phyloP scores from a whole-genome alignment of 2,329 filamentous ascomycete genomes.

The Xylariaceae sp. region DNA sequence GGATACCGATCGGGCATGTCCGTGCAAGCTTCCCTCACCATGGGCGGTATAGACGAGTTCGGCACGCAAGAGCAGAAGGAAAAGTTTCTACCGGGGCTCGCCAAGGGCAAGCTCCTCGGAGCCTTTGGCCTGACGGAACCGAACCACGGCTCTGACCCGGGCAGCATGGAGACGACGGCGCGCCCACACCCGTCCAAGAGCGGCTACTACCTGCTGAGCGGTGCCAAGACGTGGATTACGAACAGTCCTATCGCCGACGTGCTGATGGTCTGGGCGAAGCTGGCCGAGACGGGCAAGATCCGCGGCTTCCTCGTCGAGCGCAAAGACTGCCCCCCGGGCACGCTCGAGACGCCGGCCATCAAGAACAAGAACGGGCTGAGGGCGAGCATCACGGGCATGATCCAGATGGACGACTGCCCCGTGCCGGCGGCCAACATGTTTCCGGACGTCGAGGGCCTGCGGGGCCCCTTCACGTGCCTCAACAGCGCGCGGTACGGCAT shows the following conservation, averaged over 20 bases:
- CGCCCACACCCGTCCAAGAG: constrained; percentile 77
- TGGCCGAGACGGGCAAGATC: constrained; percentile 88
- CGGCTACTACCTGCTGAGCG: constrained; percentile 71
- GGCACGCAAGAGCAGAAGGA: constrained; percentile 84
- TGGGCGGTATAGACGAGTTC: constrained; percentile 87
- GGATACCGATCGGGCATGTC: constrained; percentile 91
- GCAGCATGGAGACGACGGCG: constrained; percentile 84
- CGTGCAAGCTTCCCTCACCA: constrained; percentile 85
- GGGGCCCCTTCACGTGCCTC: constrained; percentile 85
- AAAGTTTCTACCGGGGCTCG: constrained; percentile 70
- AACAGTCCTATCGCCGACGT: constrained; percentile 87
- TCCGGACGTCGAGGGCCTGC: constrained; percentile 76
- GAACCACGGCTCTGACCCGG: constrained; percentile 87
- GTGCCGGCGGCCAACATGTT: constrained; percentile 92
- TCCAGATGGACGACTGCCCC: constrained; percentile 85
- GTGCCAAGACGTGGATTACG: constrained; percentile 91
- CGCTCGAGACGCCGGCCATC: constrained; percentile 82
- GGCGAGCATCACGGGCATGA: constrained; percentile 95
- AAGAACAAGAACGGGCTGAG: constrained; percentile 94
- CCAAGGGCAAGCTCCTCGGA: constrained; percentile 73
- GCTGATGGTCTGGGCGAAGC: constrained; percentile 84
- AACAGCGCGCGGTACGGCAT: constrained; percentile 94
- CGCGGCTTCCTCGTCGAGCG: constrained; percentile 87
- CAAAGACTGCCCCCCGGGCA: constrained; percentile 75
- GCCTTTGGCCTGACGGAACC: constrained; percentile 89